phyloP scores from a whole-genome alignment of 306 rosid genomes.

The Quercus parvula region DNA sequence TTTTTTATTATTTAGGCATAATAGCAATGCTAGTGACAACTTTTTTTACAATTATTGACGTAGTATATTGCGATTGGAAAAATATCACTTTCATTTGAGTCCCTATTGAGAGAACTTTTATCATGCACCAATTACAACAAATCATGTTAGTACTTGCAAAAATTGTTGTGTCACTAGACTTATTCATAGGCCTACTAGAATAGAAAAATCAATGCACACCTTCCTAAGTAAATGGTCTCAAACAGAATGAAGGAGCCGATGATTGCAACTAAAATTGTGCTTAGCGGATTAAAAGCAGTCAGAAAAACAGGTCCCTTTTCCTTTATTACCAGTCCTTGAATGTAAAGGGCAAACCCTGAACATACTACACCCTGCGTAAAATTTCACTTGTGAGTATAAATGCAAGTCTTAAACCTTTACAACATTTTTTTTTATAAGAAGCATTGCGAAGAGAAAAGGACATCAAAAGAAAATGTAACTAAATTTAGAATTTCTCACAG shows the following conservation, averaged over 20 bases:
- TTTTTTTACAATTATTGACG: too few species aligned
- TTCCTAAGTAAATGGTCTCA: constrained; percentile 42
- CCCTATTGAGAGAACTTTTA: too few species aligned
- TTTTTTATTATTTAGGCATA: too few species aligned
- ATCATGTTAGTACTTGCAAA: too few species aligned
- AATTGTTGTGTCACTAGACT: too few species aligned
- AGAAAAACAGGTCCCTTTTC: constrained; percentile 54
- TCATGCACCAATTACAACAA: too few species aligned
- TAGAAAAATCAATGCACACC: constrained; percentile 20
- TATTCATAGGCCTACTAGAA: too few species aligned
- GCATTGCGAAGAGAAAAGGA: too few species aligned
- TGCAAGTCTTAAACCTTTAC: too few species aligned
- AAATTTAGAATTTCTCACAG: constrained; percentile 25
- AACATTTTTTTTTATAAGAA: not conserved
- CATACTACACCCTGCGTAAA: constrained; percentile 46
- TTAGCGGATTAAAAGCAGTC: constrained; percentile 42
- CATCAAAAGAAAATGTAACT: not conserved
- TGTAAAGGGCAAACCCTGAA: constrained; percentile 34
- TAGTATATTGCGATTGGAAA: too few species aligned
- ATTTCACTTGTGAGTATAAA: not conserved
- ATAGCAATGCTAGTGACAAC: too few species aligned
- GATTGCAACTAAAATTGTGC: constrained; percentile 47
- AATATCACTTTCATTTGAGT: too few species aligned
- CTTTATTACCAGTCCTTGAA: constrained; percentile 47
- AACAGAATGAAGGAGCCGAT: constrained; percentile 32